phyloP scores from a whole-genome alignment of 2,329 filamentous ascomycete genomes.

The Xylaria multiplex region DNA sequence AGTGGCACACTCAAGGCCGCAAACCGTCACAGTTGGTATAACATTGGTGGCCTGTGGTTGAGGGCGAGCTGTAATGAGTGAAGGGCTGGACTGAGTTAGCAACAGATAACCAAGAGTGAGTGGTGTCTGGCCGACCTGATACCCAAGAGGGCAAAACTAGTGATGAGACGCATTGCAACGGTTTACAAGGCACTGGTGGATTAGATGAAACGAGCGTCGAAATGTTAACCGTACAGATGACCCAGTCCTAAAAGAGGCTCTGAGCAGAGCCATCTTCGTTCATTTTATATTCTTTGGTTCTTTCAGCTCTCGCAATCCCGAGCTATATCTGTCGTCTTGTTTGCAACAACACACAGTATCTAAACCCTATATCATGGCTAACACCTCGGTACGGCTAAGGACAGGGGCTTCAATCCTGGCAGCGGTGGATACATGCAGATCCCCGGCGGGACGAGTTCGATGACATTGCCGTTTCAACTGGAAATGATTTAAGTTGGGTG shows the following conservation, averaged over 20 bases:
- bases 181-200: conserved; percentile 24
- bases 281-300: conserved; percentile 35
- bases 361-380: conserved; percentile 1
- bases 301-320: neutral
- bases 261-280: conserved; percentile 7
- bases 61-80: conserved; percentile 39
- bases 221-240: conserved; percentile 34
- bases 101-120: conserved; percentile 2
- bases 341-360: conserved; percentile 32
- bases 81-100: conserved; percentile 42
- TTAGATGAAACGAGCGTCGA: conserved; percentile 43
- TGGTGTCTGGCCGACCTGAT: conserved; percentile 40
- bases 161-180: conserved; percentile 41
- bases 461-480: conserved; percentile 28
- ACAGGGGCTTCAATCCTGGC: conserved; percentile 26
- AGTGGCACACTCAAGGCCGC: conserved; percentile 43
- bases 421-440: conserved; percentile 40
- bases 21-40: conserved; percentile 44
- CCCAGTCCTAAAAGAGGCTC: conserved; percentile 1
- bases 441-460: conserved; percentile 41
- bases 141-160: conserved; percentile 43
- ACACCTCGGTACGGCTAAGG: conserved; percentile 15
- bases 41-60: conserved; percentile 38
- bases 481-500: conserved; percentile 36
- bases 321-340: conserved; percentile 18